A percentile compares a stretch with the other conserved stretches of the same genome.
Evolutionary conservation across 2,329 filamentous ascomycete genomes (phyloP).

Genomic region (Rachicladosporium sp.): DNA sequence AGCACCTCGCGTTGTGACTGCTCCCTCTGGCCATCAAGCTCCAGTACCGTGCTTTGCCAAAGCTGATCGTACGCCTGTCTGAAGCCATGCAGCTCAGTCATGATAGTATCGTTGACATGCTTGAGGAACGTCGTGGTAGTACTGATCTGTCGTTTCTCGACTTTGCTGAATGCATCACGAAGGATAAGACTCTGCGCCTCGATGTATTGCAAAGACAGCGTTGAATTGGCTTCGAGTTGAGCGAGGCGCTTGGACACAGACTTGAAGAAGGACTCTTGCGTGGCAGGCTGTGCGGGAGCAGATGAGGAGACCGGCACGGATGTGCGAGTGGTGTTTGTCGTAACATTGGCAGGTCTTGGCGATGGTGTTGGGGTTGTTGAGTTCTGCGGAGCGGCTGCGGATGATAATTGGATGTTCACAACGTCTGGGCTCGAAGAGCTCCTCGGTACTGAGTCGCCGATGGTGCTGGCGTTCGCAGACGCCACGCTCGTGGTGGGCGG

Average conservation of each 20-base stretch:
- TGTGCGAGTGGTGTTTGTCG: conserved; percentile 2
- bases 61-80: conserved; percentile 86
- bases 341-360: neutral
- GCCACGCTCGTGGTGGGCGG: too few relatives aligned
- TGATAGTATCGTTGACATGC: conserved; percentile 74
- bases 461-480: too few relatives aligned
- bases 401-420: too few relatives aligned
- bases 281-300: conserved; percentile 53
- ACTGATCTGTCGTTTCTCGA: conserved; percentile 76
- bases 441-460: too few relatives aligned
- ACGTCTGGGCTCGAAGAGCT: too few relatives aligned
- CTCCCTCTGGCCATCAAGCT: conserved; percentile 78
- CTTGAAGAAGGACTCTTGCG: conserved; percentile 97
- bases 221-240: conserved; percentile 83
- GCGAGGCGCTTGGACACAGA: conserved; percentile 86
- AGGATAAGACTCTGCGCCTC: conserved; percentile 89
- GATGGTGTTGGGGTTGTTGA: neutral
- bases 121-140: conserved; percentile 74
- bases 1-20: conserved; percentile 72
- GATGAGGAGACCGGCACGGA: conserved; percentile 11
- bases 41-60: conserved; percentile 90
- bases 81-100: conserved; percentile 65
- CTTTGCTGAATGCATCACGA: conserved; percentile 71
- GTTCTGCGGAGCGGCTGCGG: too few relatives aligned
- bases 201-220: conserved; percentile 86